These are phyloP conservation scores for Nidularia pulvinata DNA, from an alignment of 768 basidiomycete species.

Conservation along the genomic window DNA sequence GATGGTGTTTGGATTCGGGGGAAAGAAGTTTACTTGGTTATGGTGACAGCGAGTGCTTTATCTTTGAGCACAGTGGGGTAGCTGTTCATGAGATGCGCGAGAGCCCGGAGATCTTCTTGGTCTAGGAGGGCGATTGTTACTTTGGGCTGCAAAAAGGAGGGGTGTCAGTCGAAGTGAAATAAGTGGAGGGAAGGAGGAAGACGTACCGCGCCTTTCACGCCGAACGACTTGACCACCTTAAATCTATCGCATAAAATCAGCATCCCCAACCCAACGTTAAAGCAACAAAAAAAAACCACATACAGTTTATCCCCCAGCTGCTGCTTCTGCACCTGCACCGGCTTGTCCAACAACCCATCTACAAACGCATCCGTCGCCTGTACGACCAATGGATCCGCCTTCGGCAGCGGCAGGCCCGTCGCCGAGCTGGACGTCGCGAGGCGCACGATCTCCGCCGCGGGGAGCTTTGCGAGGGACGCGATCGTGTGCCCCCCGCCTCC, in stretches of 20 bases:
- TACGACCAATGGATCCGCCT: constrained; percentile 68
- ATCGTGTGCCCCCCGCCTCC: constrained; percentile 49
- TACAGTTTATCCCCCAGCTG: constrained; percentile 78
- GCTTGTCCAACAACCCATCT: constrained; percentile 56
- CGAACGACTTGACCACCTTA: constrained; percentile 73
- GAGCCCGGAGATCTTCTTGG: constrained; percentile 79
- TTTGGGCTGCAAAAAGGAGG: constrained; percentile 55
- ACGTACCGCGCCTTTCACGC: constrained; percentile 79
- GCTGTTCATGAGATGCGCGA: constrained; percentile 88
- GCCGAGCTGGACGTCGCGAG: constrained; percentile 53
- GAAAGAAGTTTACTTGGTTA: constrained; percentile 27
- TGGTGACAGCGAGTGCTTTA: constrained; percentile 47
- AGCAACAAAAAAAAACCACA: constrained; percentile 18
- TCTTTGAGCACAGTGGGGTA: constrained; percentile 83
- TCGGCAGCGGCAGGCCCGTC: constrained; percentile 62
- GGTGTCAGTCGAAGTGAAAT: constrained; percentile 1
- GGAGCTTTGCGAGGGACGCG: constrained; percentile 66
- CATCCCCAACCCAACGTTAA: neutral
- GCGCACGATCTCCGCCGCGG: constrained; percentile 72
- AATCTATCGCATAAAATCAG: constrained; percentile 25
- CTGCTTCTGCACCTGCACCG: constrained; percentile 70
- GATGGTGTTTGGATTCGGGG: no score
- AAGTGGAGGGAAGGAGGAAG: neutral
- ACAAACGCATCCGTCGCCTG: constrained; percentile 76
- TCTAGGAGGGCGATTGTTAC: constrained; percentile 84